Conservation (phyloP, 225 moss, liverwort and hornwort species). For the Bryoerythrophyllum caledonicum region DNA sequence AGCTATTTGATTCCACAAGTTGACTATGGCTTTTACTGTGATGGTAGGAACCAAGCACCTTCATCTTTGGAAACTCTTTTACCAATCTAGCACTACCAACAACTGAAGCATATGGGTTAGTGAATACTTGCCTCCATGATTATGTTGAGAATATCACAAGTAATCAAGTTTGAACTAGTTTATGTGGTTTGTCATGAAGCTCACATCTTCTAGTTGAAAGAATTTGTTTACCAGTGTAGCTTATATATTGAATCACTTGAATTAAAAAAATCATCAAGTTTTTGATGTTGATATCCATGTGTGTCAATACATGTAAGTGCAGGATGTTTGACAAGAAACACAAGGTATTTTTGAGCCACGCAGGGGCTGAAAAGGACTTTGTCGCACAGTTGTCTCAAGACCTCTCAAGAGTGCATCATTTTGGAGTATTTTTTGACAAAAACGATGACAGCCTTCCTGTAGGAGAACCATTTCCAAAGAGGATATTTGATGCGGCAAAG, state of each 20-base stretch:
- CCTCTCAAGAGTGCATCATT: neutral
- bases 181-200: neutral
- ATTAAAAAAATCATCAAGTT: no score
- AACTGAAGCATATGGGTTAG: neutral
- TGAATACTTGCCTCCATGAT: no score
- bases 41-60: neutral
- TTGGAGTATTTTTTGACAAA: no score
- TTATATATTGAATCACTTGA: fast-evolving
- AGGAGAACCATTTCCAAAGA: no score
- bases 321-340: no score
- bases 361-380: neutral
- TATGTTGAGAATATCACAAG: fast-evolving
- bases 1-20: no score
- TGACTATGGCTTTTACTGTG: neutral
- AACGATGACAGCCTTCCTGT: no score
- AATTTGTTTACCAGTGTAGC: no score
- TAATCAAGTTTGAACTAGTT: no score
- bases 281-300: neutral
- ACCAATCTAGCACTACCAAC: fast-evolving
- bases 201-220: no score
- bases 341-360: neutral
- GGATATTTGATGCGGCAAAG: no score
- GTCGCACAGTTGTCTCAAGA: neutral
- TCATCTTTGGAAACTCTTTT: no score
- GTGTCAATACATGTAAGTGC: neutral